Conservation (phyloP, 768 basidiomycete genomes). For the Candolleomyces eurysporus region DNA sequence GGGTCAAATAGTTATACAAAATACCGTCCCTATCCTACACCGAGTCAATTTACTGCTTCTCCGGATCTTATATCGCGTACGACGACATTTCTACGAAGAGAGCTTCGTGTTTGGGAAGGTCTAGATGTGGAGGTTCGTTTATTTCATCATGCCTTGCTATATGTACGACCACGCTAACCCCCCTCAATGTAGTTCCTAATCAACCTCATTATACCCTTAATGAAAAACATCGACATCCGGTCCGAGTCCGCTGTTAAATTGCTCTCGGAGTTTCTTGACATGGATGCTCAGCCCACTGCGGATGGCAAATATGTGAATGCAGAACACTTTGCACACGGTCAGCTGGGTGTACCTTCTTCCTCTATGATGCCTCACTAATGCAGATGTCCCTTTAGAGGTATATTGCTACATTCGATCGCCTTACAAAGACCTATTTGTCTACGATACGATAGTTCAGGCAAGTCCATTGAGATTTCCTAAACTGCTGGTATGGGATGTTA, state of each 20-base stretch:
- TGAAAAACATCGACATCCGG: constrained; percentile 92
- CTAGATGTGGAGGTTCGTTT: constrained; percentile 79
- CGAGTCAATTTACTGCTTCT: constrained; percentile 78
- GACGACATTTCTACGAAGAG: constrained; percentile 78
- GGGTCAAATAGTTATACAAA: constrained; percentile 85
- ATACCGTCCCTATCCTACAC: constrained; percentile 88
- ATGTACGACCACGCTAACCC: constrained; percentile 14
- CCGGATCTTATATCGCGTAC: constrained; percentile 73
- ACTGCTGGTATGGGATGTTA: background rate
- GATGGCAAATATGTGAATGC: constrained; percentile 66
- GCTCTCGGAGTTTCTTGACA: constrained; percentile 86
- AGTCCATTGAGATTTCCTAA: constrained; percentile 13
- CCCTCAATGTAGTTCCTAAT: constrained; percentile 72
- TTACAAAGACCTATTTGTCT: constrained; percentile 77
- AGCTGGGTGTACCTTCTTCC: constrained; percentile 19
- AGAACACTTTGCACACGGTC: constrained; percentile 94
- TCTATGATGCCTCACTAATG: background rate
- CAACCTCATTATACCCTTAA: constrained; percentile 82
- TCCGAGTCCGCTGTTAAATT: constrained; percentile 83
- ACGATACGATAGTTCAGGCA: constrained; percentile 83
- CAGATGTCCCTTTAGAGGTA: constrained; percentile 53
- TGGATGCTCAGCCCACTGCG: constrained; percentile 56
- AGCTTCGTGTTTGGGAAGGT: constrained; percentile 83
- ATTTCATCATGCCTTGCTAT: constrained; percentile 1
- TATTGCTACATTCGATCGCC: constrained; percentile 89